Base-by-base conservation (phyloP, 1,139 yeast species). In the Pichia sp. region DNA sequence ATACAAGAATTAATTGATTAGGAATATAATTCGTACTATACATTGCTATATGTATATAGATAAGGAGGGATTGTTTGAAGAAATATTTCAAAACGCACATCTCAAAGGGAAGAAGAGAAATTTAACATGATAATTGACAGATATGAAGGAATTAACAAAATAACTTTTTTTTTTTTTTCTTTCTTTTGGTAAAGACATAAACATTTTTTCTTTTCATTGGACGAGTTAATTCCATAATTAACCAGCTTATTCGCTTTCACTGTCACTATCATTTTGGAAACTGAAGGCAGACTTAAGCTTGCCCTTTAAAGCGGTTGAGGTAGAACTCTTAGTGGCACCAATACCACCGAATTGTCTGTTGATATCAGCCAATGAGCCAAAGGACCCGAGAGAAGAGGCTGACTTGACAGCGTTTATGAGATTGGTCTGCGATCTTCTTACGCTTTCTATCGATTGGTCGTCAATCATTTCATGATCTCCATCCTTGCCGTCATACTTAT, bases 381-480 rank as follows among this genome's bases (percentile, higher is more conserved):
- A 48, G 19, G 48, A 44, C n/a, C 41, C 28, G 7, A 25, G 31
- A 16, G 48, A 44, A 10, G 48, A 7, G 8, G 48, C 47, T 7
- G 54, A 47, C 36, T 45, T 44, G 9, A 51, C 54, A 6, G 51
- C 54, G 26, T 48, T 44, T 5, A 51, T 7, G 16, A 51, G 16
- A 26, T 46, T 25, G 1, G 44, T 31, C 23, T 21, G 30, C 23
- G 36, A 31, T 31, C 36, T 31, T 13, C 16, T 31, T 13, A 31
- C 36, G 16, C 36, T 31, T 31, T 31, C 21, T 41, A 13, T 22
- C 19, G 28, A 31, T 31, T n/a, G 36, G 16, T 51, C 59, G 21
- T 56, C 53, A 39, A 55, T 49, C 58, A 55, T 52, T 28, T 53
- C 50, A 30, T 48, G 53, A 41, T 34, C 46, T 22, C 21, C 46